A percentile compares a stretch with the other conserved stretches of the same genome.
phyloP scores from a whole-genome alignment of 2,329 filamentous ascomycete species.

The Penicillium sp. region DNA sequence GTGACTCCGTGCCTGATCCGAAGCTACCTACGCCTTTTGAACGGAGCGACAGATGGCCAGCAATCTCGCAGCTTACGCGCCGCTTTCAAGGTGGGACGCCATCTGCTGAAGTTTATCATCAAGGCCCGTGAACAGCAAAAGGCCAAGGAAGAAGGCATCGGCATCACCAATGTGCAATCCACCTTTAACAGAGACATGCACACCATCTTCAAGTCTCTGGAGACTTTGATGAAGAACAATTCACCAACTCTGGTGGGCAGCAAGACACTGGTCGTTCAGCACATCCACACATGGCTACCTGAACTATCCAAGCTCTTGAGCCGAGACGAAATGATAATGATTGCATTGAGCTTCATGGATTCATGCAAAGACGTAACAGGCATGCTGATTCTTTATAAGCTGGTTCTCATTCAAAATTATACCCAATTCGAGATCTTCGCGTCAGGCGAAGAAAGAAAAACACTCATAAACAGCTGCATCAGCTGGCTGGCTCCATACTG shows the following conservation, averaged over 20 bases:
- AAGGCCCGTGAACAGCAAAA: conserved; percentile 84
- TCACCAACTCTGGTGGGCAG: conserved; percentile 87
- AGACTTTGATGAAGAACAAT: conserved; percentile 83
- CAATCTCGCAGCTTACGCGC: conserved; percentile 82
- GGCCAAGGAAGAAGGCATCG: conserved; percentile 83
- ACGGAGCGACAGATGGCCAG: conserved; percentile 79
- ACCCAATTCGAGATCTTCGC: conserved; percentile 80
- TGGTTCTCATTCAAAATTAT: conserved; percentile 91
- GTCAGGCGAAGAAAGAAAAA: conserved; percentile 71
- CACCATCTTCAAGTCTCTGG: conserved; percentile 85
- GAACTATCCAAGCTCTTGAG: conserved; percentile 77
- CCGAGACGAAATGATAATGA: conserved; percentile 82
- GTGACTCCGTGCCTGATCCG: conserved; percentile 84
- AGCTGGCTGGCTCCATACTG: conserved; percentile 93
- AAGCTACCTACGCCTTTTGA: conserved; percentile 81
- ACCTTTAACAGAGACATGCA: conserved; percentile 83
- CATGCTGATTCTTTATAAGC: conserved; percentile 87
- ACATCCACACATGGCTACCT: conserved; percentile 97
- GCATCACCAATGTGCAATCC: conserved; percentile 70
- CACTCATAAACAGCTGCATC: conserved; percentile 77
- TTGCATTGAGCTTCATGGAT: conserved; percentile 91
- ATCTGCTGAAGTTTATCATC: conserved; percentile 92
- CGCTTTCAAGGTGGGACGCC: conserved; percentile 91
- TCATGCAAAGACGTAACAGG: conserved; percentile 85
- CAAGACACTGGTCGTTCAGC: conserved; percentile 91